A percentile compares a stretch with the other conserved stretches of the same genome.
These are phyloP conservation scores for Aspergillus sp. DNA, from an alignment of 2,329 filamentous ascomycete genomes.

Conservation along the genomic window DNA sequence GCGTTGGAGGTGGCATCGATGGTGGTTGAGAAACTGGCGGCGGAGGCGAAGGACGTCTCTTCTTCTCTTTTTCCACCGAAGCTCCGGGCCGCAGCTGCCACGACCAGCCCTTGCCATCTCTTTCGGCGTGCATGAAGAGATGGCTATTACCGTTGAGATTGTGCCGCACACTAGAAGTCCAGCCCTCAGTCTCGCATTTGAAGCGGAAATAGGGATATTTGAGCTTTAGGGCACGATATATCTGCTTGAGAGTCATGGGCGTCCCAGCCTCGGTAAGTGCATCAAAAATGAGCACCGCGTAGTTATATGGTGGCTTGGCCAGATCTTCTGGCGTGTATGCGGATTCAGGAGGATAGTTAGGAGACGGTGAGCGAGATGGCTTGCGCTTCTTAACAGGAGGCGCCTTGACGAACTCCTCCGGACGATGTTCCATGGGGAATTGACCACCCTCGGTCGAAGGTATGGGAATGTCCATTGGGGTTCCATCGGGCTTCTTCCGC, in stretches of 20 bases:
- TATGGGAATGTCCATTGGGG: conserved; percentile 40
- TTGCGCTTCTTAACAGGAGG: conserved; percentile 51
- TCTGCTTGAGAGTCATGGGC: conserved; percentile 64
- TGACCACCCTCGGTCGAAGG: conserved; percentile 44
- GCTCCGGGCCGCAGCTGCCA: conserved; percentile 61
- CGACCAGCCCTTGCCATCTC: conserved; percentile 62
- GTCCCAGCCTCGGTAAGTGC: conserved; percentile 57
- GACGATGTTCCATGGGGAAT: conserved; percentile 34
- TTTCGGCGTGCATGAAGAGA: conserved; percentile 60
- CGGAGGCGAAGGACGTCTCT: conserved; percentile 48
- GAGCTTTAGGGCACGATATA: conserved; percentile 63
- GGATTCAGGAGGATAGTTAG: conserved; percentile 58
- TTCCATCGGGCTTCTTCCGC: conserved; percentile 44
- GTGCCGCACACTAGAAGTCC: conserved; percentile 67
- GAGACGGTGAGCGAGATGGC: conserved; percentile 59
- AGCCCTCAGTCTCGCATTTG: conserved; percentile 63
- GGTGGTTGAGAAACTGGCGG: conserved; percentile 32
- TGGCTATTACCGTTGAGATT: conserved; percentile 59
- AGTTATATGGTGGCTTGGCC: conserved; percentile 61
- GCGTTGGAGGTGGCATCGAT: conserved; percentile 23
- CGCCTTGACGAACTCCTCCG: conserved; percentile 43
- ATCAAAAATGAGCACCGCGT: conserved; percentile 64
- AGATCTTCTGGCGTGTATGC: conserved; percentile 64
- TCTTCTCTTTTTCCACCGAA: conserved; percentile 59
- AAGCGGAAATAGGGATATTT: conserved; percentile 63